These are phyloP conservation scores for Ustilago esculenta DNA, from an alignment of 1,284 basidiomycete species.

Conservation along the genomic window DNA sequence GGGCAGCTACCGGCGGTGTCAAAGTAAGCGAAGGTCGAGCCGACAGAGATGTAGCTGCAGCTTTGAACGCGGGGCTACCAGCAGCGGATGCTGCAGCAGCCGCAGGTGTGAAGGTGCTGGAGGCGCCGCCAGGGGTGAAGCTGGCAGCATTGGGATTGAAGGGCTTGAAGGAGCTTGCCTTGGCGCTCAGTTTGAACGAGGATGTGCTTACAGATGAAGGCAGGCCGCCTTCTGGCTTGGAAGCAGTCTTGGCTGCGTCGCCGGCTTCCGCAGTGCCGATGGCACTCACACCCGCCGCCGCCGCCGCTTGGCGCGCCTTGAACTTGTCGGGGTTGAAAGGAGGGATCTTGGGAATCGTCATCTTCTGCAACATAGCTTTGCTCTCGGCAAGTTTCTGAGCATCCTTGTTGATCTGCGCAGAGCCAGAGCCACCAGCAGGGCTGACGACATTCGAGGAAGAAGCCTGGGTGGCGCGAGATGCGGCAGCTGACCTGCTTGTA, in stretches of 20 bases:
- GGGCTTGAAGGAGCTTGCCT: constrained; percentile 79
- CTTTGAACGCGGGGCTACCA: constrained; percentile 21
- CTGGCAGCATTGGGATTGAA: constrained; percentile 69
- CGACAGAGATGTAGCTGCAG: constrained; percentile 18
- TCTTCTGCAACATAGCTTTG: constrained; percentile 67
- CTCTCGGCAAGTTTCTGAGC: constrained; percentile 49
- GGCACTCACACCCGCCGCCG: constrained; percentile 20
- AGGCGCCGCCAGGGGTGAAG: constrained; percentile 69
- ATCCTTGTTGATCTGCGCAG: constrained; percentile 18
- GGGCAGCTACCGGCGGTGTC: constrained; percentile 28
- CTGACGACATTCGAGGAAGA: constrained; percentile 29
- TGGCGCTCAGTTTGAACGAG: constrained; percentile 83
- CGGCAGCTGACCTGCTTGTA: constrained; percentile 25
- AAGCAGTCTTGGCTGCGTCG: constrained; percentile 13
- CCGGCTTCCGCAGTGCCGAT: constrained; percentile 9
- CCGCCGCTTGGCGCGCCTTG: constrained; percentile 47
- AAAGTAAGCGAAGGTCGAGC: constrained; percentile 69
- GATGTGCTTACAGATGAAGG: constrained; percentile 54
- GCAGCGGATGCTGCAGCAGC: constrained; percentile 45
- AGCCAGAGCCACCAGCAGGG: constrained; percentile 29
- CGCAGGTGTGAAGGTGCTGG: constrained; percentile 19
- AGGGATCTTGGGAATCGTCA: constrained; percentile 84
- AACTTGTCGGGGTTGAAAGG: constrained; percentile 79
- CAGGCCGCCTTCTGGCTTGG: constrained; percentile 24
- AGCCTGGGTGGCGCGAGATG: constrained; percentile 24